Evolutionary conservation across 257 asterid species (phyloP), one percentile per base, ranked within the genome.

Genomic region (Apocynum venetum): DNA sequence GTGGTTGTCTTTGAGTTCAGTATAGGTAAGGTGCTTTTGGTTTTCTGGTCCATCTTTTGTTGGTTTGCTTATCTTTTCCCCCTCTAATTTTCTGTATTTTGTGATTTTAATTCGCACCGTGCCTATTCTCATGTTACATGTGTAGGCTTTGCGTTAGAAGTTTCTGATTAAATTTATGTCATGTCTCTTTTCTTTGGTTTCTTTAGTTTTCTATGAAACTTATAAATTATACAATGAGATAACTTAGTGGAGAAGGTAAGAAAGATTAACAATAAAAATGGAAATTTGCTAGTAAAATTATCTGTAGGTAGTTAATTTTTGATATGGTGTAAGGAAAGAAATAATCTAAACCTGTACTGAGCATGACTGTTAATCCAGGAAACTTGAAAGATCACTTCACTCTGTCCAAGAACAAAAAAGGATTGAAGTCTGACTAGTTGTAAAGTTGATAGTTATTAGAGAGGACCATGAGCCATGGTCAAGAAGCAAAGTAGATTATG

Each of bases 1-100:
- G 86, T 90, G 8, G 97, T 92, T 17, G 91, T 90, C 82, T 92
- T 92, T 35, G 97, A 92, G 80, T 92, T 92, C 88, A 92, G 96
- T 78, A 89, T 90, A 80, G 97, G 96, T 91, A 88, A 56, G 20
- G 3, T 72, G 14, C 13, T 51, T 31, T 38, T 47, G 44, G 2
- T 14, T 9, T 2, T 71, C 17, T 25, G 3, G 20, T 20, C 25
- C 20, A 44, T 11, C 43, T 44, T 48, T 48, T 47, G 59, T 44
- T 46, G 3, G 44, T 31, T 38, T 64, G 2, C 20, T 35, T 36
- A 38, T 64, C 44, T 36, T 4, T 11, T 14, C 25, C 19, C 60
- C 8, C 19, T 5, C 15, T 35, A 53, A 69, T 48, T 5, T 6
- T 40, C 6, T 63, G 31, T 25, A 5, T 48, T 7, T 8, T 55